phyloP scores from a whole-genome alignment of 2,329 filamentous ascomycete species.

The Sporothrix globosa region DNA sequence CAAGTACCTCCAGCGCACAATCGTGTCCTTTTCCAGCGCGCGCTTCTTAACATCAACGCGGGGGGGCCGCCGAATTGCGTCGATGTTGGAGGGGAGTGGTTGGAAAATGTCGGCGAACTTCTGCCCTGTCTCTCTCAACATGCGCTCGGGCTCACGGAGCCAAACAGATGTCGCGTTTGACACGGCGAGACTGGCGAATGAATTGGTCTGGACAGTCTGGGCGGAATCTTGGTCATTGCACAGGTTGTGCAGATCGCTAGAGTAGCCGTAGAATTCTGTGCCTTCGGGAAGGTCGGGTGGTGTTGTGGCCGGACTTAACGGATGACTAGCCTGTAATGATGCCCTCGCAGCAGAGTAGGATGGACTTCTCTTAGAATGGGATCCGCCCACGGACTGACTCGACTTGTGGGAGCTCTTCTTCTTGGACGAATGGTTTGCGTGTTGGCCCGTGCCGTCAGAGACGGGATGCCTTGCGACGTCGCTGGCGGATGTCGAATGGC shows the following conservation, averaged over 20 bases:
- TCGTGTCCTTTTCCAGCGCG: conserved; percentile 51
- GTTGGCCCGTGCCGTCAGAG: conserved; percentile 43
- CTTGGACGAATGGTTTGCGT: conserved; percentile 65
- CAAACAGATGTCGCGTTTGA: conserved; percentile 76
- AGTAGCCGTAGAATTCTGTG: conserved; percentile 69
- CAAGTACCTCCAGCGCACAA: conserved; percentile 72
- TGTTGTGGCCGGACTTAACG: conserved; percentile 76
- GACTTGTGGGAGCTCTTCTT: conserved; percentile 83
- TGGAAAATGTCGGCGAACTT: conserved; percentile 71
- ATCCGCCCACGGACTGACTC: conserved; percentile 74
- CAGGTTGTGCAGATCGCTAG: conserved; percentile 72
- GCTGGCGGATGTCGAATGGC: conserved; percentile 60
- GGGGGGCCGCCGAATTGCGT: conserved; percentile 50
- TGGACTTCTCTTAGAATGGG: conserved; percentile 66
- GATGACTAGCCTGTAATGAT: conserved; percentile 52
- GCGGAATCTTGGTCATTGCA: conserved; percentile 65
- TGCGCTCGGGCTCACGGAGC: conserved; percentile 72
- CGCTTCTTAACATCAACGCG: conserved; percentile 59
- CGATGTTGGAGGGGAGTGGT: conserved; percentile 49
- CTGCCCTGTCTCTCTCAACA: conserved; percentile 69
- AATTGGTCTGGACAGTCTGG: conserved; percentile 69
- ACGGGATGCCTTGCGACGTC: conserved; percentile 55
- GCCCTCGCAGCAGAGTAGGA: conserved; percentile 64
- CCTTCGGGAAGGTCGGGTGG: conserved; percentile 68
- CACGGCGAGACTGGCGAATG: conserved; percentile 74